Percentiles rank a stretch among this genome's conserved stretches.
Conservation (phyloP, 805 yeast genomes). For the Schwanniomyces sp. region DNA sequence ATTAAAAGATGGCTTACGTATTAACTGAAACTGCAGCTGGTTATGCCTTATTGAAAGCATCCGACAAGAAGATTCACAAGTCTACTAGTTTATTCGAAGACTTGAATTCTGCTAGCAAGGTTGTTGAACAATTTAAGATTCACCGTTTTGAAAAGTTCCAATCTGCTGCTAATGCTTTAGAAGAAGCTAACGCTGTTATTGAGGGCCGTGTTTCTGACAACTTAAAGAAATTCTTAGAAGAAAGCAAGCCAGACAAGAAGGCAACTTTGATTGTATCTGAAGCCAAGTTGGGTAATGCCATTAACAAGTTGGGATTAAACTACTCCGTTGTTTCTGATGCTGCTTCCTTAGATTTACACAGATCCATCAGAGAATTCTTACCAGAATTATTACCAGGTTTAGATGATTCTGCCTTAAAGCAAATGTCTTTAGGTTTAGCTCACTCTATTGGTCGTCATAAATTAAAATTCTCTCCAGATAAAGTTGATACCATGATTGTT, state of each 20-base stretch:
- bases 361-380: conserved; percentile 92
- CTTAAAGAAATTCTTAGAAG: conserved; percentile 73
- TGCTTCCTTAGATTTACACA: conserved; percentile 88
- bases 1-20: conserved; percentile 68
- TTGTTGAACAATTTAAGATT: conserved; percentile 85
- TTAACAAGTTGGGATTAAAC: conserved; percentile 89
- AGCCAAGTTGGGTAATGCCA: conserved; percentile 93
- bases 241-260: conserved; percentile 77
- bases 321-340: conserved; percentile 91
- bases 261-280: conserved; percentile 89
- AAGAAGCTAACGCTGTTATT: conserved; percentile 87
- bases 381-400: conserved; percentile 95
- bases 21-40: conserved; percentile 99
- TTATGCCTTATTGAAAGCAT: conserved; percentile 94
- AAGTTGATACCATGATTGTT: conserved; percentile 98
- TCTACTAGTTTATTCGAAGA: conserved; percentile 72
- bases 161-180: conserved; percentile 94
- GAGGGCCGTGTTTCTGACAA: conserved; percentile 93
- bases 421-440: conserved; percentile 97
- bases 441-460: conserved; percentile 98
- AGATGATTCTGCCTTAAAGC: conserved; percentile 76
- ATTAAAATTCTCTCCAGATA: conserved; percentile 95
- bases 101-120: conserved; percentile 79
- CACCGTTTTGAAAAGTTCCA: conserved; percentile 94
- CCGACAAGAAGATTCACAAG: conserved; percentile 96